phyloP scores from a whole-genome alignment of 2,329 filamentous ascomycete genomes.

The Ceratocystis alfenasii region DNA sequence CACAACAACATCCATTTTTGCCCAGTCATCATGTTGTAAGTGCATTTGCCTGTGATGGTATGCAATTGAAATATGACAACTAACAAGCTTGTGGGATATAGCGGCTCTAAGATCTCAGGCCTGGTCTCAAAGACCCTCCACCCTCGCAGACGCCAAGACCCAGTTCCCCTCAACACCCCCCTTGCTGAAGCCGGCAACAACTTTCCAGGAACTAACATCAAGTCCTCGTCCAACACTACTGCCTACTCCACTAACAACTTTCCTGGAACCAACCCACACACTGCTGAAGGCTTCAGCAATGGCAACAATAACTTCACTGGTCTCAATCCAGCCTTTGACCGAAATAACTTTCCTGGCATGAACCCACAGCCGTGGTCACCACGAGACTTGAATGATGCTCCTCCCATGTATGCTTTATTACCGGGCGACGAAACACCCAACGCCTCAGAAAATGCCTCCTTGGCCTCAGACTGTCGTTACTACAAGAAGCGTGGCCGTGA shows the following conservation, averaged over 20 bases:
- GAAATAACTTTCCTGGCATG: conserved; percentile 20
- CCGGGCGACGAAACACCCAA: conserved; percentile 6
- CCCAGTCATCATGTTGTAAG: conserved; percentile 17
- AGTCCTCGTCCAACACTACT: neutral
- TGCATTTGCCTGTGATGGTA: neutral
- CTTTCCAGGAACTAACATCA: conserved; percentile 23
- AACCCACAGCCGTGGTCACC: conserved; percentile 14
- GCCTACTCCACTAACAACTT: conserved; percentile 19
- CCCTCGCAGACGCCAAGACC: neutral
- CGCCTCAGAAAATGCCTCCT: neutral
- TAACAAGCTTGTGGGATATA: neutral
- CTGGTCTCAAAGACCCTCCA: conserved; percentile 18
- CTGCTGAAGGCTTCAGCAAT: neutral
- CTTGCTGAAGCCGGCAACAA: conserved; percentile 22
- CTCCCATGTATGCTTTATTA: conserved; percentile 7
- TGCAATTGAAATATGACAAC: neutral
- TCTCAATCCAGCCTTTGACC: neutral
- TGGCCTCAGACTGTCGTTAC: neutral
- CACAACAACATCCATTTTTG: neutral
- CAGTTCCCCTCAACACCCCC: neutral
- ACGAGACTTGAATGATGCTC: neutral
- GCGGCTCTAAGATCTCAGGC: conserved; percentile 9
- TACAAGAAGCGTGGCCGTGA: conserved; percentile 2
- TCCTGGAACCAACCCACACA: conserved; percentile 15
- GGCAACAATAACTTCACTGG: conserved; percentile 21